Evolutionary conservation across 2,329 filamentous ascomycete species (phyloP).

Genomic region (Aureobasidium leucospermi): DNA sequence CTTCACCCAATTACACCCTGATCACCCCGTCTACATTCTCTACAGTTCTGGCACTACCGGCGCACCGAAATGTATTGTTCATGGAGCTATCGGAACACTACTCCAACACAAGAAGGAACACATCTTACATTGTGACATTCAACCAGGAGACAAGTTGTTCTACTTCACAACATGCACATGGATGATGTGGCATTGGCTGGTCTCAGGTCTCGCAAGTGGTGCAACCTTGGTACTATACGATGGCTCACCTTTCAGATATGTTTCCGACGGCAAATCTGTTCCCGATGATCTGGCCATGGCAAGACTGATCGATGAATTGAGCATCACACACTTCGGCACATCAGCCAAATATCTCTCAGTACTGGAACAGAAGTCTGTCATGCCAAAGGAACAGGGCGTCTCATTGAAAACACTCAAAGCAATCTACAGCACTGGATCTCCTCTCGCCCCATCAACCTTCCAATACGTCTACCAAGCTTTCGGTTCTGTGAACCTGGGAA

Average conservation of each 20-base stretch:
- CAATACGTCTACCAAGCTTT: conserved; percentile 81
- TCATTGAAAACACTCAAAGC: conserved; percentile 57
- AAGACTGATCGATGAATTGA: conserved; percentile 67
- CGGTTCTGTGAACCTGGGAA: conserved; percentile 74
- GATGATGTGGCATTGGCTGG: conserved; percentile 99
- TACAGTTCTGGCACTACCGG: conserved; percentile 90
- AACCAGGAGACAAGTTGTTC: conserved; percentile 65
- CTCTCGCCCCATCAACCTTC: conserved; percentile 88
- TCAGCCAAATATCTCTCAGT: conserved; percentile 89
- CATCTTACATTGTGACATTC: conserved; percentile 75
- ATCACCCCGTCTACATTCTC: conserved; percentile 87
- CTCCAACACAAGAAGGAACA: conserved; percentile 98
- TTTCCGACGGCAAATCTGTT: conserved; percentile 42
- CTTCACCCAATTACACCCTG: conserved; percentile 73
- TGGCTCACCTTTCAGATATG: conserved; percentile 71
- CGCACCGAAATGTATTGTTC: conserved; percentile 85
- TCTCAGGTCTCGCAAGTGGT: conserved; percentile 76
- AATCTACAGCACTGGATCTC: conserved; percentile 91
- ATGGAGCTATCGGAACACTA: conserved; percentile 81
- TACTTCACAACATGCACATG: conserved; percentile 94
- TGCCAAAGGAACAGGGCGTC: conserved; percentile 52
- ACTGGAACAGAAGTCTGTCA: conserved; percentile 69
- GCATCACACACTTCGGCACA: conserved; percentile 89
- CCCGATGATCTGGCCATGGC: conserved; percentile 76
- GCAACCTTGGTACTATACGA: conserved; percentile 83